phyloP scores from a whole-genome alignment of 495 filamentous ascomycete genomes.

The Xylaria bambusicola region DNA sequence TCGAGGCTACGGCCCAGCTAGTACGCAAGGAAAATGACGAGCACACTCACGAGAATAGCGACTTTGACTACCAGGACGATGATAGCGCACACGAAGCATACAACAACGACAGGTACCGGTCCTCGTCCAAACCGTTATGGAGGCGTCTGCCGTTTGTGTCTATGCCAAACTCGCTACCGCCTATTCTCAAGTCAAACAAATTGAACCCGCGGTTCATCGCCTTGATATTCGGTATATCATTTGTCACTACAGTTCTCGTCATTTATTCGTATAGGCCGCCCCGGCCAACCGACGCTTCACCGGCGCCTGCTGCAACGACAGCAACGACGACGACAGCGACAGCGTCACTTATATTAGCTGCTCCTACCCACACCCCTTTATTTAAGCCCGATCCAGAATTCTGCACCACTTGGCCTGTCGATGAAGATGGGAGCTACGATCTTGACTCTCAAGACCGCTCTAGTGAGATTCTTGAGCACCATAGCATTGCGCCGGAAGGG shows the following conservation, averaged over 20 bases:
- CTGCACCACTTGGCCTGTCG: slow-evolving; percentile 35
- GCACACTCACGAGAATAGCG: slow-evolving; percentile 16
- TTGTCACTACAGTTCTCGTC: slow-evolving; percentile 26
- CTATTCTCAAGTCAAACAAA: slow-evolving; percentile 28
- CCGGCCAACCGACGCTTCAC: slow-evolving; percentile 19
- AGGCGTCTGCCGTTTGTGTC: slow-evolving; percentile 23
- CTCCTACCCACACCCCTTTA: neutral
- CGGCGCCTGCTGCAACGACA: neutral
- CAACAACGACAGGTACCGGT: too few relatives aligned
- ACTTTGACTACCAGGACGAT: slow-evolving; percentile 26
- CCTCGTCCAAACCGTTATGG: too few relatives aligned
- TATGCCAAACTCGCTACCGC: slow-evolving; percentile 27
- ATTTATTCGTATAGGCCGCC: slow-evolving; percentile 29
- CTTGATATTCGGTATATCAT: slow-evolving; percentile 20
- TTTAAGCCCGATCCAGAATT: slow-evolving; percentile 18
- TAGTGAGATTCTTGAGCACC: slow-evolving; percentile 27
- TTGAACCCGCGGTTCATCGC: slow-evolving; percentile 26
- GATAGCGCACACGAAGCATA: slow-evolving; percentile 18
- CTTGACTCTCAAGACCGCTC: slow-evolving; percentile 15
- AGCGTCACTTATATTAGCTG: too few relatives aligned
- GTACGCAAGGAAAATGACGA: slow-evolving; percentile 22
- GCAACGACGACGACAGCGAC: neutral
- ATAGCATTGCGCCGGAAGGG: slow-evolving; percentile 27
- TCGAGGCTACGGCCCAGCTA: slow-evolving; percentile 30
- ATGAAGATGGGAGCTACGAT: slow-evolving; percentile 22